Percentiles rank a stretch among this genome's conserved stretches.
Conservation (phyloP, 208 protist genomes). For the Leishmania amazonensis region DNA sequence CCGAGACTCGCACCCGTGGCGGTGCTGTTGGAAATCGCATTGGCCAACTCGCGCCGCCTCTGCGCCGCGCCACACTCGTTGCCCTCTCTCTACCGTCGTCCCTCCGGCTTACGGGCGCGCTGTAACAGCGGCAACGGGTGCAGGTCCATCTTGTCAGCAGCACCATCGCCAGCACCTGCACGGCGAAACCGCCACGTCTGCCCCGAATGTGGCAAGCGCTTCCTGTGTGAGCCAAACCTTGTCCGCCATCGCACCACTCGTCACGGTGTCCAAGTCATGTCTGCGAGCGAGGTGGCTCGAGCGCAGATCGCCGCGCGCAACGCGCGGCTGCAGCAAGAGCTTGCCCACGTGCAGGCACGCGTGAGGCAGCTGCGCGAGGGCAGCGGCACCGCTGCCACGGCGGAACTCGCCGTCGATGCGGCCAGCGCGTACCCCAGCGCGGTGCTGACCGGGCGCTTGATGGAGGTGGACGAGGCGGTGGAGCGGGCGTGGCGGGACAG, state of each 20-base stretch:
- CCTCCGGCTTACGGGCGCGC: background rate
- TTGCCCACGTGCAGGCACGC: slow-evolving; percentile 13
- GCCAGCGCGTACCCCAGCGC: slow-evolving; percentile 25
- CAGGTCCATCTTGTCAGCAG: background rate
- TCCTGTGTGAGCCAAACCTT: slow-evolving; percentile 54
- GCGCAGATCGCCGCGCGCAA: slow-evolving; percentile 34
- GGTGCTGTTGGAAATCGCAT: background rate
- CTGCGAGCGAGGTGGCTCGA: slow-evolving; percentile 28
- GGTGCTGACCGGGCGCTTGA: slow-evolving; percentile 25
- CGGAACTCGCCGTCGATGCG: background rate
- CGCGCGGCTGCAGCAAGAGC: slow-evolving; percentile 18
- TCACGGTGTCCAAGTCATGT: slow-evolving; percentile 41
- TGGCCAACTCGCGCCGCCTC: background rate
- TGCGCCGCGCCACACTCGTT: background rate
- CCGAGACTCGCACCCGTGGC: background rate
- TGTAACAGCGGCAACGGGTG: background rate
- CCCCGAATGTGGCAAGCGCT: slow-evolving; percentile 73
- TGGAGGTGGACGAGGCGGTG: slow-evolving; percentile 21
- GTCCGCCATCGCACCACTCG: slow-evolving; percentile 51
- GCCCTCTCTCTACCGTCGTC: background rate
- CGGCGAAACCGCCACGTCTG: slow-evolving; percentile 32
- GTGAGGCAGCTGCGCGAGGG: slow-evolving; percentile 20
- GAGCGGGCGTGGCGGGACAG: slow-evolving; percentile 14
- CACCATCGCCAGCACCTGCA: background rate
- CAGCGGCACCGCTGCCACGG: background rate